Conservation (phyloP, 139 green algal species). For the Coccomyxa sp. region DNA sequence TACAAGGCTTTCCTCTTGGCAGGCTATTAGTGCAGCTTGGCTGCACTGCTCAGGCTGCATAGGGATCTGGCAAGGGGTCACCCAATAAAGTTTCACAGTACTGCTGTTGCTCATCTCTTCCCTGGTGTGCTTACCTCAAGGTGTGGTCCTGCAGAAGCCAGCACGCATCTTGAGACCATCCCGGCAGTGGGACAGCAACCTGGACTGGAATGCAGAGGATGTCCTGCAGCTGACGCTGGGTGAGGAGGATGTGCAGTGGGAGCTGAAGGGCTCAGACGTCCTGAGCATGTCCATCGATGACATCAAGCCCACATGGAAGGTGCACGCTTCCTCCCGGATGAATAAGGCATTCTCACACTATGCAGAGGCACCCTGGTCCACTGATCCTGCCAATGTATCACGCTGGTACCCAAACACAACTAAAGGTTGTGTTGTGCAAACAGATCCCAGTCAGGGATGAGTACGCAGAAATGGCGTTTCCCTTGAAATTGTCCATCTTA, state of each 20-base stretch:
- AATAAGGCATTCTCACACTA: neutral
- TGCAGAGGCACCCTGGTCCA: neutral
- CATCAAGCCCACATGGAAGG: neutral
- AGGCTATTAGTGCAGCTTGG: no score
- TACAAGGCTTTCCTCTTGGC: no score
- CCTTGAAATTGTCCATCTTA: neutral
- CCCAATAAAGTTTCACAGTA: no score
- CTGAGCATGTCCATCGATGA: neutral
- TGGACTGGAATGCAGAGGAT: neutral
- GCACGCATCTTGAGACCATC: no score
- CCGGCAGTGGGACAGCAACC: neutral
- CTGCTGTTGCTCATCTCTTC: no score
- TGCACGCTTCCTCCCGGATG: neutral
- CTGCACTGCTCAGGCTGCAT: neutral
- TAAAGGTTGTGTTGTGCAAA: no score
- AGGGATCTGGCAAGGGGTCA: neutral
- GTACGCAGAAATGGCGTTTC: neutral
- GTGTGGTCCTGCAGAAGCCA: no score
- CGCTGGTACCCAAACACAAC: no score
- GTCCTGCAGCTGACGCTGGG: neutral
- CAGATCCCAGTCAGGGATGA: no score
- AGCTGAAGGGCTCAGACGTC: neutral
- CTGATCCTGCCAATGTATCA: neutral
- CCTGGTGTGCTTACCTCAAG: neutral
- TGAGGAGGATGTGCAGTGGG: neutral